Percentiles rank a stretch among this genome's conserved stretches.
Evolutionary conservation across 2,329 filamentous ascomycete genomes (phyloP).

Genomic region (Diaporthe sp.): DNA sequence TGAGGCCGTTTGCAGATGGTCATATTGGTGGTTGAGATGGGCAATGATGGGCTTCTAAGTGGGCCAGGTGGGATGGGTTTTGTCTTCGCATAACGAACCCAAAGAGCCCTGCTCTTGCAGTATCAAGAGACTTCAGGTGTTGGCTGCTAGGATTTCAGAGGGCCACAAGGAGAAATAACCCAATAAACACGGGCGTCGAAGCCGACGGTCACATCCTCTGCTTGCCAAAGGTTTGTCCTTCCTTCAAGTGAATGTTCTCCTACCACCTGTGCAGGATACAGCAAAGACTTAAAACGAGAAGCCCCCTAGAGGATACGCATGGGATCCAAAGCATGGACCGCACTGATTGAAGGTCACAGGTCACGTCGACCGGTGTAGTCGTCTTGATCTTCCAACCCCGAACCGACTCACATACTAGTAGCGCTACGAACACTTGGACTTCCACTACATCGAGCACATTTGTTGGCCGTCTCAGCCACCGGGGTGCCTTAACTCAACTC

Average conservation of each 20-base stretch:
- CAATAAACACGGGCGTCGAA: not conserved
- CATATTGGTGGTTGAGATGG: not conserved
- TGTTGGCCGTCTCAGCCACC: no score
- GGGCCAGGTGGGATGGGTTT: not conserved
- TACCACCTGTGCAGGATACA: not conserved
- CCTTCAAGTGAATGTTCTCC: not conserved
- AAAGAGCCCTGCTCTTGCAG: not conserved
- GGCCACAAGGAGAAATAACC: not conserved
- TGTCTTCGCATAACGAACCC: not conserved
- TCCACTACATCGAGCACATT: no score
- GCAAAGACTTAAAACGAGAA: not conserved
- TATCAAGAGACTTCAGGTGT: not conserved
- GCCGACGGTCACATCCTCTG: not conserved
- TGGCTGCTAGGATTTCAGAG: not conserved
- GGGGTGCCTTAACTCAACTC: no score
- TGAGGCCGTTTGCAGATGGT: not conserved
- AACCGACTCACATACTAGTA: no score
- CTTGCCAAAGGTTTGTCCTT: not conserved
- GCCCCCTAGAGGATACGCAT: not conserved
- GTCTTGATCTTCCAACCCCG: no score
- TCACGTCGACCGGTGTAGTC: no score
- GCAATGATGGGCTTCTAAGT: not conserved
- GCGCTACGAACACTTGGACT: no score
- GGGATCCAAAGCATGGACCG: not conserved
- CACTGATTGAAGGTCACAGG: no score